Evolutionary conservation across 345 rosid genomes (phyloP), one percentile per base, ranked within the genome.

Genomic region (Camelina sativa): DNA sequence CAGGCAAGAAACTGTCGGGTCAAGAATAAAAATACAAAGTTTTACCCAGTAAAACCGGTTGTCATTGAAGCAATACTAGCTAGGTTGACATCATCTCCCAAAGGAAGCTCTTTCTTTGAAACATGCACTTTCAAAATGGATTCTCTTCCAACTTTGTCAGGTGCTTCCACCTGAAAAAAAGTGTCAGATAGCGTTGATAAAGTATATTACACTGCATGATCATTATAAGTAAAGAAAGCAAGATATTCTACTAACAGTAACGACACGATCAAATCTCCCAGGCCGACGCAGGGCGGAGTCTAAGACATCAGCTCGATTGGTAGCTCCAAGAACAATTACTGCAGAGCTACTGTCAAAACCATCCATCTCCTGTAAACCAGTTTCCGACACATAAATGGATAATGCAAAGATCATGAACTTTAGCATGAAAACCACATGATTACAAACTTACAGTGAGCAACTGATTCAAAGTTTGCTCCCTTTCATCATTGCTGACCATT

Each of bases 391-490:
- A 40, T 72, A 41, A 73, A 37, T 50, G 50, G 54, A 59, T 58
- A 11, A 46, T 22, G 34, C 28, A 44, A 43, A 44, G 28, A 66
- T 40, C 13, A 19, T 48, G 41, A 34, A 11, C 48, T 59, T 8
- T 19, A n/a, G 60, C 23, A 50, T 73, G 46, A 73, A 34, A 15
- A 69, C n/a, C 6, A n/a, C 55, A 70, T 55, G 60, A 16, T 50
- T 47, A 47, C 34, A 35, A 71, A 74, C 86, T 82, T 85, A 96
- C 98, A 58, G 99, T 96, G 61, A 96, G 94, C 67, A 96, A 80
- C 80, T 96, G 99, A 76, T 96, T 96, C 89, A 96, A 85, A 47
- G 99, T 96, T 83, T 96, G 99, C 73, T 96, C 99, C 15, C 99
- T 86, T 80, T 96, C 98, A 76, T 96, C 98, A 76, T 89, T 96